phyloP scores from a whole-genome alignment of 805 yeast genomes.

The Torulaspora delbrueckii region DNA sequence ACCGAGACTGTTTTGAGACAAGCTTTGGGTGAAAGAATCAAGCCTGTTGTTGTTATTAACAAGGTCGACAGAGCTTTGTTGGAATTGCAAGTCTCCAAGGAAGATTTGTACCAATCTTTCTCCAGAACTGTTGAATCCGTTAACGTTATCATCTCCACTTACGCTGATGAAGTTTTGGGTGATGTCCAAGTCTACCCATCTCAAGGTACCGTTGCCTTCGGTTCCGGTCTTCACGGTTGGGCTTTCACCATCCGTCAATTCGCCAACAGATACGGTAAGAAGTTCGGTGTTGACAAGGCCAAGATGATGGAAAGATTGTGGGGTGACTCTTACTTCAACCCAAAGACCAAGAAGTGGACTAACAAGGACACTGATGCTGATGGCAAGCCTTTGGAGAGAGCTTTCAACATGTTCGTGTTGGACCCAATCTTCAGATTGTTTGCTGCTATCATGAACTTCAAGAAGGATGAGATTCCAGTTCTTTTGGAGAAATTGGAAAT shows the following conservation, averaged over 20 bases:
- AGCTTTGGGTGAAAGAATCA: constrained; percentile 98
- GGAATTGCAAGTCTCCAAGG: constrained; percentile 98
- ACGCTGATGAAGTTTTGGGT: constrained; percentile 85
- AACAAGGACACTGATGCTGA: constrained; percentile 92
- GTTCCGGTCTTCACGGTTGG: constrained; percentile 99
- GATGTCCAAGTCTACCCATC: constrained; percentile 99
- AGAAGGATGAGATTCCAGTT: constrained; percentile 92
- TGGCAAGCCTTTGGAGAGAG: constrained; percentile 95
- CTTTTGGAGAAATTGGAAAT: constrained; percentile 93
- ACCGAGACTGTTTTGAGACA: constrained; percentile 99
- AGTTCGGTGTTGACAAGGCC: constrained; percentile 96
- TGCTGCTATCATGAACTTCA: constrained; percentile 97
- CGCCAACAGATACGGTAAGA: constrained; percentile 96
- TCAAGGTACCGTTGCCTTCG: constrained; percentile 98
- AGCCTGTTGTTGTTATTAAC: constrained; percentile 98
- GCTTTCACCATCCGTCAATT: constrained; percentile 99
- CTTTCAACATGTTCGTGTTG: constrained; percentile 97
- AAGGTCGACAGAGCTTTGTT: constrained; percentile 99
- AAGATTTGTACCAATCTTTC: constrained; percentile 97
- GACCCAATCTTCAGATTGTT: constrained; percentile 99
- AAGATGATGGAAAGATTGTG: constrained; percentile 99
- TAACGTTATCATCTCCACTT: constrained; percentile 95
- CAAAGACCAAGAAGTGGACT: constrained; percentile 99
- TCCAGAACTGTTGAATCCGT: constrained; percentile 99
- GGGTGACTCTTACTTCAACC: constrained; percentile 99